These are phyloP conservation scores for Mortierella alpina DNA, from an alignment of 192 early-diverging fungal genomes.

Conservation along the genomic window DNA sequence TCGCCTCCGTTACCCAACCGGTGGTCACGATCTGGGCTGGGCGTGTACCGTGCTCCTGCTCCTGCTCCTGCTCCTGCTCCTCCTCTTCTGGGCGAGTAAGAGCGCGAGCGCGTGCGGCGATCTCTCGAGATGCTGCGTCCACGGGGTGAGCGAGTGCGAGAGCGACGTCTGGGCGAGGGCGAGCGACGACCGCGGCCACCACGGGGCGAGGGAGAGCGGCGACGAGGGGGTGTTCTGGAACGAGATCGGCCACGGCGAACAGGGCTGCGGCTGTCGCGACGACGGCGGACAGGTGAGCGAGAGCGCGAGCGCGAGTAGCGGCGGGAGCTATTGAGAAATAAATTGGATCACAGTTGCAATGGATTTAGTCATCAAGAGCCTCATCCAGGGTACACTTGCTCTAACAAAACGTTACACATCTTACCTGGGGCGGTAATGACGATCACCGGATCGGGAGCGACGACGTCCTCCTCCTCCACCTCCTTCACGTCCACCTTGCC, in stretches of 20 bases:
- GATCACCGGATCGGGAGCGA: constrained; percentile 47
- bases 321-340: constrained; percentile 10
- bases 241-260: constrained; percentile 25
- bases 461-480: constrained; percentile 39
- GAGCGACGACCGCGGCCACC: constrained; percentile 17
- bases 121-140: constrained; percentile 25
- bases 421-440: constrained; percentile 50
- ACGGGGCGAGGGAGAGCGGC: constrained; percentile 10
- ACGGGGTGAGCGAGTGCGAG: constrained; percentile 39
- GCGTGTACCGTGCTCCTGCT: neutral
- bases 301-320: constrained; percentile 41
- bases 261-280: constrained; percentile 30
- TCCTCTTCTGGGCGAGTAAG: neutral
- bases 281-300: constrained; percentile 25
- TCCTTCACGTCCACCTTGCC: constrained; percentile 8
- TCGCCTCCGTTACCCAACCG: neutral
- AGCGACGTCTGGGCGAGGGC: constrained; percentile 18
- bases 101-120: constrained; percentile 8
- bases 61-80: too few relatives aligned
- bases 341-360: neutral
- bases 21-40: constrained; percentile 11
- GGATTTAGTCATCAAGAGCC: neutral
- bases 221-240: constrained; percentile 30
- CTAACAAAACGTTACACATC: neutral
- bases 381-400: neutral